Base-by-base conservation (phyloP, 2,329 filamentous ascomycete species). In the Phyllosticta citriasiana region DNA sequence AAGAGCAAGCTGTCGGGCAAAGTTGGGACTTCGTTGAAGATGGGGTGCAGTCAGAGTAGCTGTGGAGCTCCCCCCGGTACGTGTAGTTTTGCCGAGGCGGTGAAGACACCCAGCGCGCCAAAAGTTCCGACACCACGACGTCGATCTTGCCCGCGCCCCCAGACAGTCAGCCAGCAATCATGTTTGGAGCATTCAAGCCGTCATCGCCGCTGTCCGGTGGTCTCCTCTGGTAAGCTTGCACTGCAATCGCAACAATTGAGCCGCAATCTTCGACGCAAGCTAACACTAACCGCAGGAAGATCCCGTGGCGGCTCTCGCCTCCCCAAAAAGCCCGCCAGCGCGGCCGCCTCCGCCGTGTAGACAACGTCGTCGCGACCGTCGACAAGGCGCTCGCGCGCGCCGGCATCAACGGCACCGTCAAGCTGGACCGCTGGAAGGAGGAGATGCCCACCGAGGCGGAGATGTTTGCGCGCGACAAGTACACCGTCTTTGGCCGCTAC, bases 391-490 rank as follows among this genome's bases (percentile, higher is more conserved):
- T 97, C 59, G 81, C 84, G 58, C 88, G 87, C 74, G 81, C 88
- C 51, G 72, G 88, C 70, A 83, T 86, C 63, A 83, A 86, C 55
- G 40, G 40, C 40, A 80, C 83, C 60, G 91, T 91, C 77, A 82
- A 89, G 59, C 80, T 99, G 63, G 88, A 96, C 74, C 79, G 87
- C 71, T 99, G 94, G 94, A 96, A 94, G 80, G 82, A 82, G 47
- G 91, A 96, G 77, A 99, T 99, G 94, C 94, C 94, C 24, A 88
- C 85, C 26, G 94, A 99, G 81, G 83, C 85, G 70, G 91, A 97
- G 81, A 99, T 99, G 94, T 74, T 96, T 74, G 88, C 94, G 55
- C 88, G 85, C 76, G 94, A 99, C 79, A 99, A 99, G 79, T 99
- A 99, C 79, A 96, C 91, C 27, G 88, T 99, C 70, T 99, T 97